Conservation (phyloP, 306 rosid genomes). For the Rosa chinensis region DNA sequence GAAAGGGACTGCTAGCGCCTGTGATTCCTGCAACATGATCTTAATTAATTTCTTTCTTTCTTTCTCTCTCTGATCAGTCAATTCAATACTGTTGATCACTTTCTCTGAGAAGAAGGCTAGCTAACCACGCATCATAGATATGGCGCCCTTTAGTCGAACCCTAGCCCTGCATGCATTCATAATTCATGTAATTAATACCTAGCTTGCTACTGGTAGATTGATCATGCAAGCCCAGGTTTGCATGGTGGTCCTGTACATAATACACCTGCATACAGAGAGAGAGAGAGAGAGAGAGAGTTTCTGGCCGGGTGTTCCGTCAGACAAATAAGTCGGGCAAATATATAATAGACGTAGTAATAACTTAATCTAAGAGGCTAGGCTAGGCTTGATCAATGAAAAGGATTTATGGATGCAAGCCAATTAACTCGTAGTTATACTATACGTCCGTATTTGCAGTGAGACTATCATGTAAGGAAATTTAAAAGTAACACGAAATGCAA, state of each 20-base stretch:
- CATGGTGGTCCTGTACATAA: neutral
- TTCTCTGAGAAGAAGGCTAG: neutral
- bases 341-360: neutral
- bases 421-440: too few species aligned
- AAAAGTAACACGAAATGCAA: neutral
- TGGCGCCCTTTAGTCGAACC: neutral
- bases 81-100: neutral
- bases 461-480: neutral
- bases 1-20: neutral
- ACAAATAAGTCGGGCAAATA: neutral
- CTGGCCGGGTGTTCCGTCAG: neutral
- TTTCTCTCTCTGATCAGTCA: neutral
- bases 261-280: too few species aligned
- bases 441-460: neutral
- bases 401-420: neutral
- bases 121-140: neutral
- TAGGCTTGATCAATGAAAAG: neutral
- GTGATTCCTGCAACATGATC: neutral
- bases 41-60: too few species aligned
- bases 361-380: neutral
- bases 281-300: too few species aligned
- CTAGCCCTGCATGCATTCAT: neutral
- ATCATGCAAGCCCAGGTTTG: neutral
- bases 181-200: neutral
- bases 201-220: neutral